These are phyloP conservation scores for Ceratocystis alfenasii DNA, from an alignment of 2,329 filamentous ascomycete species.

Conservation along the genomic window DNA sequence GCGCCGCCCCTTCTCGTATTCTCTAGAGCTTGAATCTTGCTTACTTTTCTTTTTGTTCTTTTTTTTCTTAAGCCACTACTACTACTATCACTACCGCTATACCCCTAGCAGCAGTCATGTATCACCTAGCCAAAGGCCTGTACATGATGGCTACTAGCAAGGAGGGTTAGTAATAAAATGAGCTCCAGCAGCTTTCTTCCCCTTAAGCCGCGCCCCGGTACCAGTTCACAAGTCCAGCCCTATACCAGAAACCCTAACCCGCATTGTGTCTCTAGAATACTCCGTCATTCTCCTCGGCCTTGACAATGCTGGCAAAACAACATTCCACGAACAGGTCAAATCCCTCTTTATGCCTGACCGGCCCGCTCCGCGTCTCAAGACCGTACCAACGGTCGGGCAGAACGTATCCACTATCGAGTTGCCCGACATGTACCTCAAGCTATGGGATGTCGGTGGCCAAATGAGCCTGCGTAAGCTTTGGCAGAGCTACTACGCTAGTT, in stretches of 20 bases:
- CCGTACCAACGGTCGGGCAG: constrained; percentile 92
- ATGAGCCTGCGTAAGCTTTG: constrained; percentile 78
- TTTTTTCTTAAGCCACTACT: background rate
- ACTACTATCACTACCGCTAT: no score
- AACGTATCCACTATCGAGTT: constrained; percentile 88
- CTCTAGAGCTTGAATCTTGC: background rate
- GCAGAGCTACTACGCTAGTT: constrained; percentile 89
- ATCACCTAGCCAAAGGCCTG: constrained; percentile 87
- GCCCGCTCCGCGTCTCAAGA: constrained; percentile 60
- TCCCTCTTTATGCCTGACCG: constrained; percentile 59
- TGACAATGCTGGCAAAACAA: constrained; percentile 97
- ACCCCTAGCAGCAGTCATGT: constrained; percentile 46
- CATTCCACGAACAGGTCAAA: constrained; percentile 93
- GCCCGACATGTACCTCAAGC: constrained; percentile 91
- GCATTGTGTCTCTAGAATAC: constrained; percentile 53
- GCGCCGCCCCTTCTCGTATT: background rate
- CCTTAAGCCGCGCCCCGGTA: background rate
- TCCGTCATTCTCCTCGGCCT: constrained; percentile 93
- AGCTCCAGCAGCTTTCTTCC: background rate
- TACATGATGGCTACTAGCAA: constrained; percentile 95
- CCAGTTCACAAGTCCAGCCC: no score
- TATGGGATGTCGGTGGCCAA: constrained; percentile 97
- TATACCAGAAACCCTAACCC: constrained; percentile 17
- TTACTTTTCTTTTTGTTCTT: background rate
- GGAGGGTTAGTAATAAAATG: constrained; percentile 51